Percentiles rank a stretch among this genome's conserved stretches.
phyloP scores from a whole-genome alignment of 2,329 filamentous ascomycete species.

The Aspergillus ochraceoroseus region DNA sequence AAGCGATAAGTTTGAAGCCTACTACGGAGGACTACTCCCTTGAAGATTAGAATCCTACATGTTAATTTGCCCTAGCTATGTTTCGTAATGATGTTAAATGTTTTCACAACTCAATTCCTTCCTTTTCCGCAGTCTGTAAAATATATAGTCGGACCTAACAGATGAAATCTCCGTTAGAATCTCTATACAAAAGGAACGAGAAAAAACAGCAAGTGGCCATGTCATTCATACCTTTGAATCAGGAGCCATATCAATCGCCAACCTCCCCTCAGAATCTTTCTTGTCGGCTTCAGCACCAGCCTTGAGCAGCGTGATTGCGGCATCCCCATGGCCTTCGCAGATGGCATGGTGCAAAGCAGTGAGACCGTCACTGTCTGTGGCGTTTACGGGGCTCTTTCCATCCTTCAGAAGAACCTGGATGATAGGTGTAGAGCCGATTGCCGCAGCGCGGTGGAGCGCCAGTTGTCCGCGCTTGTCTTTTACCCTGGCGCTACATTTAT shows the following conservation, averaged over 20 bases:
- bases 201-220: too few species aligned
- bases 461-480: conserved; percentile 87
- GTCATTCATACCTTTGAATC: conserved; percentile 74
- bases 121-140: conserved; percentile 69
- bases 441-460: conserved; percentile 84
- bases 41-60: too few species aligned
- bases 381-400: conserved; percentile 71
- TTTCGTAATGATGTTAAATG: too few species aligned
- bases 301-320: conserved; percentile 75
- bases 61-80: too few species aligned
- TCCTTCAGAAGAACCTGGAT: conserved; percentile 71
- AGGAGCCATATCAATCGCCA: conserved; percentile 77
- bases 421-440: conserved; percentile 83
- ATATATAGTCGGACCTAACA: conserved; percentile 69
- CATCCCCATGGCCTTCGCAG: conserved; percentile 63
- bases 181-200: conserved; percentile 2
- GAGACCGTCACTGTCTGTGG: conserved; percentile 73
- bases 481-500: conserved; percentile 71
- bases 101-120: conserved; percentile 64
- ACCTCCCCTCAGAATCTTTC: conserved; percentile 63
- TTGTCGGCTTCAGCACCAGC: conserved; percentile 78
- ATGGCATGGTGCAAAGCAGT: conserved; percentile 80
- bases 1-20: too few species aligned
- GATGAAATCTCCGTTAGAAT: conserved; percentile 6
- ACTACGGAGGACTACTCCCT: too few species aligned